phyloP scores from a whole-genome alignment of 768 basidiomycete genomes.

The Tephrocybe sp. region DNA sequence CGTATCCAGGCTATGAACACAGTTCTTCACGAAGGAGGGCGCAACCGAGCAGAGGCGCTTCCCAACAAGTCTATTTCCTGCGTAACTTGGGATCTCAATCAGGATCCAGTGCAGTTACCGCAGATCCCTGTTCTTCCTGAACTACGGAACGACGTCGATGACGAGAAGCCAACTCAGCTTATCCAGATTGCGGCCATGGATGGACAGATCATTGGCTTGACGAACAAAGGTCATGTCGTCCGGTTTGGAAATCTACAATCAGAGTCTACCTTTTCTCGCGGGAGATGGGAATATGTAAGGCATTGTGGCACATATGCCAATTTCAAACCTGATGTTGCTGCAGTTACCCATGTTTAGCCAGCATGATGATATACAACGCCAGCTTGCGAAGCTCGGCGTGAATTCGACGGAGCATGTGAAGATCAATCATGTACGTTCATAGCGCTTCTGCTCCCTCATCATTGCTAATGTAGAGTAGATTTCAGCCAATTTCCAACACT shows the following conservation, averaged over 20 bases:
- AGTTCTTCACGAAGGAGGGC: conserved; percentile 42
- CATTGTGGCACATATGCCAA: not conserved
- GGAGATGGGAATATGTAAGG: conserved; percentile 73
- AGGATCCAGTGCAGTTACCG: conserved; percentile 58
- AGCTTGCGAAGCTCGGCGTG: conserved; percentile 13
- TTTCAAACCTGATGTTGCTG: not conserved
- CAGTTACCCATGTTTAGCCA: conserved; percentile 79
- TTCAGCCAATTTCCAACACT: conserved; percentile 79
- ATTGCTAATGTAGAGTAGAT: conserved; percentile 45
- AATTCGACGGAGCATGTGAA: conserved; percentile 43
- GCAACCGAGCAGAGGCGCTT: conserved; percentile 31
- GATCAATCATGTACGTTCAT: conserved; percentile 74
- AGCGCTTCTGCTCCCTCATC: not conserved
- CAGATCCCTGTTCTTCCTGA: conserved; percentile 58
- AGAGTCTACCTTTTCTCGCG: conserved; percentile 33
- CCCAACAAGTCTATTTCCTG: conserved; percentile 53
- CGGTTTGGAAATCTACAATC: conserved; percentile 48
- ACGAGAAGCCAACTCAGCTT: conserved; percentile 40
- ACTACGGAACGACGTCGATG: conserved; percentile 29
- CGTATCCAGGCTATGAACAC: conserved; percentile 34
- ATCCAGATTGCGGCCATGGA: conserved; percentile 83
- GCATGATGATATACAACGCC: conserved; percentile 41
- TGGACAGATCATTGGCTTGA: conserved; percentile 72
- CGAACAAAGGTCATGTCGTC: conserved; percentile 75
- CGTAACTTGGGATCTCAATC: conserved; percentile 51